Evolutionary conservation across 768 basidiomycete genomes (phyloP).

Genomic region (Russula sp.): DNA sequence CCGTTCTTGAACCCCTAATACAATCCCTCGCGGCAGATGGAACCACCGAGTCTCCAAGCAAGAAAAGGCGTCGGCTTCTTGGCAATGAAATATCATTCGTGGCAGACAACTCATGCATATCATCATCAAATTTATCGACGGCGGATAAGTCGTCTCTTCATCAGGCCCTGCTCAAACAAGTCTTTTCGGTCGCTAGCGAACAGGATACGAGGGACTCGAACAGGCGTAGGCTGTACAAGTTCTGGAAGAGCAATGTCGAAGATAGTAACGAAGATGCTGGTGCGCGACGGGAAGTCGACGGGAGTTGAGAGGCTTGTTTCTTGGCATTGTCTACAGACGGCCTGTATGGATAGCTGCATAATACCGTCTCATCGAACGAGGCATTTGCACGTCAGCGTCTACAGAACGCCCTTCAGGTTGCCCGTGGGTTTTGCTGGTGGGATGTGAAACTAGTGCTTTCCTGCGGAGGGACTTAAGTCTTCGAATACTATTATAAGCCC

Average conservation of each 20-base stretch:
- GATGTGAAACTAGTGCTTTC: neutral
- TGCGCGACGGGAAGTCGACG: slow-evolving; percentile 4
- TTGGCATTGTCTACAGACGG: neutral
- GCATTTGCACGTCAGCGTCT: neutral
- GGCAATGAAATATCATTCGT: slow-evolving; percentile 45
- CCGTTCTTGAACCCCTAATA: slow-evolving; percentile 70
- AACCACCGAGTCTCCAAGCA: slow-evolving; percentile 39
- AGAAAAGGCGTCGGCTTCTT: slow-evolving; percentile 48
- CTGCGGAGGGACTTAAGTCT: neutral
- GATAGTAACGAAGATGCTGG: slow-evolving; percentile 43
- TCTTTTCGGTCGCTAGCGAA: slow-evolving; percentile 75
- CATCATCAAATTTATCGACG: slow-evolving; percentile 41
- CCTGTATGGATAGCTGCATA: neutral
- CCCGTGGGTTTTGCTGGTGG: neutral
- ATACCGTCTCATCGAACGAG: neutral
- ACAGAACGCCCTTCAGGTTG: neutral
- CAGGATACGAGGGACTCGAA: slow-evolving; percentile 74
- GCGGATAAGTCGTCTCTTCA: slow-evolving; percentile 43
- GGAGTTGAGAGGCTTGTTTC: slow-evolving; percentile 15
- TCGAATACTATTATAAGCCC: neutral
- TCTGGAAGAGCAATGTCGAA: slow-evolving; percentile 64
- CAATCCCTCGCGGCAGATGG: slow-evolving; percentile 44
- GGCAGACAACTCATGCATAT: slow-evolving; percentile 53
- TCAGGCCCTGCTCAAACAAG: slow-evolving; percentile 51
- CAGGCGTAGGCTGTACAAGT: slow-evolving; percentile 75